Base-by-base conservation (phyloP, 768 basidiomycete genomes). In the Rhodotorula toruloides region DNA sequence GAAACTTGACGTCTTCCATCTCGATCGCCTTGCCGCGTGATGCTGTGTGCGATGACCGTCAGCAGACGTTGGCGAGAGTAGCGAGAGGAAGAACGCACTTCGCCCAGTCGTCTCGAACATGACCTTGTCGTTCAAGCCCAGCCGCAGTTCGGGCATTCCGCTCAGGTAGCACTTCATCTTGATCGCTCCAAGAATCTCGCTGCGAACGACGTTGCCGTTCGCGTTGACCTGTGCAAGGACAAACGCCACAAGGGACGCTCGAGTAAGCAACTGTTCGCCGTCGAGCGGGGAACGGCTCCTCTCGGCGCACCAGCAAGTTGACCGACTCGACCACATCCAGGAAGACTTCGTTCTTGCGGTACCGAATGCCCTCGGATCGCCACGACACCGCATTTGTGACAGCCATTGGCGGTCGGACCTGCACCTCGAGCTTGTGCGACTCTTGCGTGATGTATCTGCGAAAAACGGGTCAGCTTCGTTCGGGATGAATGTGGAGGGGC, bases 141-240 rank as follows among this genome's bases (percentile, higher is more conserved):
- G 79, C 64, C 94, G 83, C 52, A 98, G 82, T 76, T 99, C 96
- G 25, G 96, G 96, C 96, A 98, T 99, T n/a, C 96, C 96, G 14
- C 91, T 92, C 4, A 99, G 83, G 77, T 97, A 99, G 77, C 94
- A 98, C 78, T 98, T 98, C 96, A 98, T 98, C 83, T 99, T 98
- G 74, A 99, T 84, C 1, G 92, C 91, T n/a, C 96, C 96, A 4
- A 98, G 80, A 72, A 99, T 98, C 79, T 99, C 96, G 22, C 90
- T 92, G 53, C 96, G 87, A 22, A 98, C 90, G 40, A 99, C 96
- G 75, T 91, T 94, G 42, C 94, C 94, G 70, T 90, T 90, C 12
- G 93, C 87, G 75, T 99, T 99, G 58, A 98, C 92, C 91, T 94
- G 73, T 4, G 48, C 27, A 31, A 27, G n/a, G n/a, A n/a, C n/a